Percentiles rank a stretch among this genome's conserved stretches.
phyloP scores from a whole-genome alignment of 805 yeast species.

The Myxozyma mucilagina region DNA sequence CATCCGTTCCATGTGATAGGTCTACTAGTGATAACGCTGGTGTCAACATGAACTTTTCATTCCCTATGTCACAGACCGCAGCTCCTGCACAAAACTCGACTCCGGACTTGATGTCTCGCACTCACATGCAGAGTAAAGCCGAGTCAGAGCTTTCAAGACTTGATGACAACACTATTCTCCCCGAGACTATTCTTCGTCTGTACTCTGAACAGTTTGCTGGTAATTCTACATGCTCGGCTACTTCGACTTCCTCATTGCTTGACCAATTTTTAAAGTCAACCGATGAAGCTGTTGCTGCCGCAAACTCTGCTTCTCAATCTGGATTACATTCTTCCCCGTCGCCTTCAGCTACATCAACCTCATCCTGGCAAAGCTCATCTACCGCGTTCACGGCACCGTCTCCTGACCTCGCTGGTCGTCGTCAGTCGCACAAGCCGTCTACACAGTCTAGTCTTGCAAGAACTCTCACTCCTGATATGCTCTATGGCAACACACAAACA shows the following conservation, averaged over 20 bases:
- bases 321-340: slow-evolving; percentile 23
- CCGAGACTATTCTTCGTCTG: slow-evolving; percentile 15
- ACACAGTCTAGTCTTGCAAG: slow-evolving; percentile 4
- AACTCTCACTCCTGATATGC: slow-evolving; percentile 16
- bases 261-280: slow-evolving; percentile 12
- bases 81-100: background rate
- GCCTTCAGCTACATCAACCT: slow-evolving; percentile 17
- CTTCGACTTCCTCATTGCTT: slow-evolving; percentile 4
- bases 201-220: slow-evolving; percentile 16
- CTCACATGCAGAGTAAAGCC: slow-evolving; percentile 17
- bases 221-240: background rate
- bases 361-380: slow-evolving; percentile 20
- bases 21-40: slow-evolving; percentile 12
- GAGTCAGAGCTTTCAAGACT: background rate
- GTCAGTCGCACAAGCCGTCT: slow-evolving; percentile 1
- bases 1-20: background rate
- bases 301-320: slow-evolving; percentile 8
- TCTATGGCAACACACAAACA: slow-evolving; percentile 7
- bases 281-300: slow-evolving; percentile 5
- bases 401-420: background rate
- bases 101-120: slow-evolving; percentile 14
- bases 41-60: slow-evolving; percentile 18
- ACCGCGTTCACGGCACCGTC: slow-evolving; percentile 6
- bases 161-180: background rate
- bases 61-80: slow-evolving; percentile 10